Conservation (phyloP, 202 grass and related monocot genomes). For the Musa balbisiana region DNA sequence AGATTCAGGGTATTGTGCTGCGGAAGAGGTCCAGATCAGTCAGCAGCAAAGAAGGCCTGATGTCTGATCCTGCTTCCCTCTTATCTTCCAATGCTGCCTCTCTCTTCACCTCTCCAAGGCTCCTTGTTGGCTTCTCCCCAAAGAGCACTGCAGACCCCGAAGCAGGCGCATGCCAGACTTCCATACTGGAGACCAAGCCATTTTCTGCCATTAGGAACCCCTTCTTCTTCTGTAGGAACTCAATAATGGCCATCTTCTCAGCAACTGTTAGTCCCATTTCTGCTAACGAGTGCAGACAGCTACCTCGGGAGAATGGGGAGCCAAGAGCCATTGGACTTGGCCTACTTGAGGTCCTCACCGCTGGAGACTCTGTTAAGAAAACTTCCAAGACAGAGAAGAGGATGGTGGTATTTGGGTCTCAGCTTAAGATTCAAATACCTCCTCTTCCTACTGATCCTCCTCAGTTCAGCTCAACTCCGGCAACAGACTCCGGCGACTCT, state of each 20-base stretch:
- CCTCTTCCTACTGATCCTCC: neutral
- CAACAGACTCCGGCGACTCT: neutral
- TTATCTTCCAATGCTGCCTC: constrained; percentile 8
- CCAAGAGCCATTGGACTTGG: constrained; percentile 36
- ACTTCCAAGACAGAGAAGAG: neutral
- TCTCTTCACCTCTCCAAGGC: constrained; percentile 30
- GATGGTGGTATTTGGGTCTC: constrained; percentile 27
- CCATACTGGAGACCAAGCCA: constrained; percentile 31
- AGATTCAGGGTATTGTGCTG: constrained; percentile 32
- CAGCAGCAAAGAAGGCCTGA: constrained; percentile 28
- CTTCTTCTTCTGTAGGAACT: constrained; percentile 7
- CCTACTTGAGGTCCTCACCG: constrained; percentile 43
- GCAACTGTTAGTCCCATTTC: constrained; percentile 7
- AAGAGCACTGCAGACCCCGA: constrained; percentile 4
- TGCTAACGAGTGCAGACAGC: constrained; percentile 3
- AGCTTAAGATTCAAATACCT: constrained; percentile 35
- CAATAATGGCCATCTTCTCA: neutral
- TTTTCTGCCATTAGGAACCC: constrained; percentile 18
- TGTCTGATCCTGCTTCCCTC: constrained; percentile 21
- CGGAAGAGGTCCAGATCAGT: constrained; percentile 38
- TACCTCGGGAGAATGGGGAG: constrained; percentile 15
- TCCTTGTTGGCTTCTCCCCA: constrained; percentile 30
- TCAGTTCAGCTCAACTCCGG: neutral
- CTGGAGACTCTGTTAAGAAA: constrained; percentile 8
- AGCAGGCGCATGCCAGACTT: constrained; percentile 39